Evolutionary conservation across 2,329 filamentous ascomycete species (phyloP), one percentile per base, ranked within the genome.

Genomic region (Acrodontium crateriforme): DNA sequence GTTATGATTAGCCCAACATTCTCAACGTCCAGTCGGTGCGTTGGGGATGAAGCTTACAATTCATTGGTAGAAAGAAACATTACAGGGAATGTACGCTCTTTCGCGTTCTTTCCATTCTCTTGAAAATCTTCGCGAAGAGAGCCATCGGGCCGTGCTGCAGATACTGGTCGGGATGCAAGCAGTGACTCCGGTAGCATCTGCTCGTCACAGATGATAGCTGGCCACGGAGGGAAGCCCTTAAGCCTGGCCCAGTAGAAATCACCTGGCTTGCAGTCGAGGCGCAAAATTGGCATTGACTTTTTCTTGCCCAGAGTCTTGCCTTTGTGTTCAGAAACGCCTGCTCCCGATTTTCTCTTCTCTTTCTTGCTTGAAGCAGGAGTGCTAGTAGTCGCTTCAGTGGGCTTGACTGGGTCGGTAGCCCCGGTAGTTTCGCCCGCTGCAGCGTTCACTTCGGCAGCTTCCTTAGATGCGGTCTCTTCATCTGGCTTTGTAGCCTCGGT

Each of bases 61-160:
- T 95, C 87, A 48, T 95, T 94, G 19, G 85, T 93, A 39, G 73
- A 67, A 27, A 95, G 62, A 53, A 93, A 95, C 87, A 95, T 94
- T 49, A 95, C 75, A 4, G 87, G 82, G 52, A 84, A 95, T 16
- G 79, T 84, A 38, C 87, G 72, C 55, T 94, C 84, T 36, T 76
- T 71, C 22, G 71, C 74, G 41, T 84, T 79, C 63, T 89, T 89
- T 45, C 81, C 87, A 35, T 79, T 85, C 45, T 93, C 84, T 21
- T 75, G 72, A 50, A 81, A 94, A 39, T 87, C 80, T 34, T 84
- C 81, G 29, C 81, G 75, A 54, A 89, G 93, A 21, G 78, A 79
- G 32, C 87, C 87, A 55, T 95, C 87, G 13, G 71, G 60, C 33
- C 79, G 74, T 44, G 72, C 74, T 13, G 87, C 84, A 24, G 82